phyloP scores from a whole-genome alignment of 129 eudicot species.

The Sambucus nigra region DNA sequence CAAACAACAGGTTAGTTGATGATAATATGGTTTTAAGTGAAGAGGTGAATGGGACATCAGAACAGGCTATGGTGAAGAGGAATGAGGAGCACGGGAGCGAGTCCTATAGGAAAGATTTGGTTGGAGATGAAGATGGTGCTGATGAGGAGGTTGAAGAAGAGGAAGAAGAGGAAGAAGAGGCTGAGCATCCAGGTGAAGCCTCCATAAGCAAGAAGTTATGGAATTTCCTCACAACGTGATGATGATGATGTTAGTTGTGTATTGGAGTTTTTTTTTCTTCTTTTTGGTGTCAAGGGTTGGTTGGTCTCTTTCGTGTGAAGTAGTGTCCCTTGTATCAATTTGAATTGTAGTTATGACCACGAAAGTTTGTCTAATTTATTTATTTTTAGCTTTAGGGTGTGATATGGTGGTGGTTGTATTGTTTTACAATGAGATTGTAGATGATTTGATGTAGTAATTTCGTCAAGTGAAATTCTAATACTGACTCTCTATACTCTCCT shows the following conservation, averaged over 20 bases:
- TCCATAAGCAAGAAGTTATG: conserved; percentile 94
- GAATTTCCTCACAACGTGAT: conserved; percentile 75
- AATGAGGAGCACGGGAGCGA: conserved; percentile 26
- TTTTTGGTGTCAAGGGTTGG: conserved; percentile 28
- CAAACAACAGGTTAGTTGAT: conserved; percentile 20
- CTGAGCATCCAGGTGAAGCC: conserved; percentile 87
- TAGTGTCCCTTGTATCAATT: conserved; percentile 2
- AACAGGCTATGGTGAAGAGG: conserved; percentile 20
- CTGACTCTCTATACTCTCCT: neutral
- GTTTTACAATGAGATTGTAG: conserved; percentile 9
- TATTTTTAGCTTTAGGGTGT: neutral
- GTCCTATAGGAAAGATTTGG: conserved; percentile 18
- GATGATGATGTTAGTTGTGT: neutral
- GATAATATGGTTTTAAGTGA: conserved; percentile 51
- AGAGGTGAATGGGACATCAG: conserved; percentile 74
- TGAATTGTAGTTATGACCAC: conserved; percentile 16
- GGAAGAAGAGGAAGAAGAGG: conserved; percentile 45
- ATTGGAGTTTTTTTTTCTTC: conserved; percentile 6
- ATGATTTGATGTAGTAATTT: conserved; percentile 10
- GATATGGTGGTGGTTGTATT: conserved; percentile 26
- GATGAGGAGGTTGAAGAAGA: conserved; percentile 22
- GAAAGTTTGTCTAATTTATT: conserved; percentile 15
- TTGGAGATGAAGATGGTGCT: conserved; percentile 9
- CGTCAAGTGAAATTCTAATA: conserved; percentile 5
- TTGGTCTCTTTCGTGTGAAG: conserved; percentile 15